Base-by-base conservation (phyloP, 164 flowering plant genomes). In the Tetracentron sinense region DNA sequence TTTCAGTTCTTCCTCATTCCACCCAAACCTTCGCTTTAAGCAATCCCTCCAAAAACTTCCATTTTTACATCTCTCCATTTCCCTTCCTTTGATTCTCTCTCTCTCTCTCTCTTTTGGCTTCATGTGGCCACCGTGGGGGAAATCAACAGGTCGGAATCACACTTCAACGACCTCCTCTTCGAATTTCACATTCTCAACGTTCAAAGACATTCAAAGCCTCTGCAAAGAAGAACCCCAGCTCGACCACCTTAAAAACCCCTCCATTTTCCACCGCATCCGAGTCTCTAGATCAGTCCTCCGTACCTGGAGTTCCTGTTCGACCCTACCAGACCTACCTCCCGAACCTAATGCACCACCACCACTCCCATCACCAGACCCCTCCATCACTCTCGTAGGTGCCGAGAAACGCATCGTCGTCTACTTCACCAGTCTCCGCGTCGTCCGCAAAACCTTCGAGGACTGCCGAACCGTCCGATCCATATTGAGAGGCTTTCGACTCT, bases 341-440 rank as follows among this genome's bases (percentile, higher is more conserved):
- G 26, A 47, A 33, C 52, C 66, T 56, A 54, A 47, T 5, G 6
- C 29, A 35, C 57, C 51, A 51, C 27, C 42, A 0, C 11, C 38
- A 15, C 4, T 14, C 16, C 15, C 31, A 11, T 22, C 65, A 27
- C 20, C 51, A 2, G 38, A 46, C 25, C 38, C 42, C 25, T 1
- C 4, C 67, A 65, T 65, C 11, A 44, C 62, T 0, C 15, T 77
- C 35, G 79, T 79, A 2, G 81, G 77, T 2, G 56, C 85, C 16
- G 88, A 84, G 63, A 61, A 73, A 10, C 62, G 78, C 6, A 42
- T 83, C 4, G 85, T 86, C 31, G 69, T 86, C 10, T 86, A 83
- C 79, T 79, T 74, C 78, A 86, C 91, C 0, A 82, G 85, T 70
- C 82, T 86, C 19, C 83, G 84, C 12, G 82, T 82, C 33, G 82